Conservation (phyloP, 1,139 yeast species). For the Hansenula lynferdii region DNA sequence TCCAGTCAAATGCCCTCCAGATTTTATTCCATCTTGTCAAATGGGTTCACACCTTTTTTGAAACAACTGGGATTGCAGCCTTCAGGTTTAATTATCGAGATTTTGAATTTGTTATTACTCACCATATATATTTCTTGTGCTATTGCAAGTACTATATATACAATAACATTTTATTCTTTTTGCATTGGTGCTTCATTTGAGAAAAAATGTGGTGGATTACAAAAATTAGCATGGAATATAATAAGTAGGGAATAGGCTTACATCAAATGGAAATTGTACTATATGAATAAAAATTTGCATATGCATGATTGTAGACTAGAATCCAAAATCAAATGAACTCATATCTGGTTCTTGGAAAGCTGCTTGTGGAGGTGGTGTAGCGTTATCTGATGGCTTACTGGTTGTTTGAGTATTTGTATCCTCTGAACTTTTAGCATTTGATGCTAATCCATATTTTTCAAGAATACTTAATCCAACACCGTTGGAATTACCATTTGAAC, state of each 20-base stretch:
- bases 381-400: constrained; percentile 2
- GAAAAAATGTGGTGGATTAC: neutral
- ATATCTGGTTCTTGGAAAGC: constrained; percentile 75
- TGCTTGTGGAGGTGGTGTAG: constrained; percentile 45
- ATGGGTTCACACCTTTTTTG: neutral
- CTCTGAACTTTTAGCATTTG: constrained; percentile 14
- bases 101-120: neutral
- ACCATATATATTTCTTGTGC: neutral
- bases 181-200: neutral
- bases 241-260: neutral
- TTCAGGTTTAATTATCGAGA: neutral
- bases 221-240: neutral
- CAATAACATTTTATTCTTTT: neutral
- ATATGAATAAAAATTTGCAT: neutral
- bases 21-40: neutral
- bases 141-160: neutral
- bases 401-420: constrained; percentile 6
- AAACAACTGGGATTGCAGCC: neutral
- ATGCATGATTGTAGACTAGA: constrained; percentile 5
- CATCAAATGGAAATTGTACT: neutral
- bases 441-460: constrained; percentile 20
- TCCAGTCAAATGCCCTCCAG: neutral
- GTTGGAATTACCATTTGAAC: constrained; percentile 1
- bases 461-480: constrained; percentile 12
- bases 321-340: constrained; percentile 69